Evolutionary conservation across 2,329 filamentous ascomycete species (phyloP), one percentile per base, ranked within the genome.

Genomic region (Ceratocystis cacaofunesta): DNA sequence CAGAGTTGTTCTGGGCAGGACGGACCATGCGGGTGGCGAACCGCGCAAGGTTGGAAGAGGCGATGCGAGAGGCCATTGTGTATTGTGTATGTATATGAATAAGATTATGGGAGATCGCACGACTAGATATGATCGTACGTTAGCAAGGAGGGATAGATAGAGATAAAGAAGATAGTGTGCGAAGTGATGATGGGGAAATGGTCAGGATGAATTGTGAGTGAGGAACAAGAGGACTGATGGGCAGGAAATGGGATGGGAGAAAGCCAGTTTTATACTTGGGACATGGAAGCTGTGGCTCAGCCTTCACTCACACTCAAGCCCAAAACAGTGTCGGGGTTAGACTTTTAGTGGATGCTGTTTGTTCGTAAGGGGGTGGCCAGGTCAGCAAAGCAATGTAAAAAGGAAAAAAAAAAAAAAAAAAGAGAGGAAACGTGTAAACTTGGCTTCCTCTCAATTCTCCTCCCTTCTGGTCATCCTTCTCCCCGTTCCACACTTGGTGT

Each of bases 1-100:
- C 28, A 61, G 72, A 68, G 22, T 73, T 70, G 1, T 75, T 75
- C 52, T 73, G 69, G 12, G 73, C 74, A 43, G 74, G 70, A 44
- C 77, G 76, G 25, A 67, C 63, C 5, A 69, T 65, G 62, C 70
- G 71, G 61, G 69, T 55, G 32, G 69, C 66, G 25, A 65, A 68
- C n/a, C 70, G 68, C 17, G 71, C 69, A 65, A 72, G 72, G 52
- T 70, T 69, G 63, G 71, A 65, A 61, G 70, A 65, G 48, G 71
- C 70, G n/a, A 72, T 67, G 66, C 74, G 74, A 65, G 70, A 68
- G 66, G 71, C 71, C 69, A 72, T 65, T 64, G 70, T 71, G 41
- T 44, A 12, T 4, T 41, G 46, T 52, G 50, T 48, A n/a, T 63
- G 61, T 46, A 36, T 17, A 57, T 44, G 28, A 62, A 69, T 65